Evolutionary conservation across 2,329 filamentous ascomycete genomes (phyloP), one percentile per base, ranked within the genome.

Genomic region (Myriosclerotinia curreyana): DNA sequence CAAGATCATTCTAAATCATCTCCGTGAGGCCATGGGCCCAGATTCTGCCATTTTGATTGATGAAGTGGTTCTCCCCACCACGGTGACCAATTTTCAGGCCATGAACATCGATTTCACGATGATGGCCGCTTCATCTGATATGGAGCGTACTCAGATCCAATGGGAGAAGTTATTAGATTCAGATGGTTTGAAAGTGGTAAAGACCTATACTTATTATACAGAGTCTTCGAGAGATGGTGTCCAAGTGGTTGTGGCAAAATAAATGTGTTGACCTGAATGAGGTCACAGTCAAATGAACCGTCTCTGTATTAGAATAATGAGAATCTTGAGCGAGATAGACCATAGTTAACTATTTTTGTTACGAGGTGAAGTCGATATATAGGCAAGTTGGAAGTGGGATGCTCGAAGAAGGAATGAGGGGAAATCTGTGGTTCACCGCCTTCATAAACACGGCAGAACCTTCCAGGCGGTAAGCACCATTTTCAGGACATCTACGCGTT

Each of bases 1-100:
- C 6, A 40, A 60, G n/a, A 11, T 53, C n/a, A 67, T 65, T 46
- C 28, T 66, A 28, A n/a, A 12, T 15, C 55, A 64, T 15, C 53
- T 64, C 31, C 36, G 31, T 20, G 31, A 48, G 14, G 62, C 62
- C n/a, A 58, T 64, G 25, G 28, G 34, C 20, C 28, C 25, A 25
- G 48, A 59, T 20, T 64, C 62, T 28, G 28, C 20, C 20, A 73
- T 81, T 22, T 65, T 81, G 22, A 76, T 81, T 58, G 76, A 79
- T 64, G 79, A 81, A 17, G 72, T 77, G 34, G 75, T 80, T 5
- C 53, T 80, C 14, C 76, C 77, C 28, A 68, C 51, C 5, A 72
- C 73, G 2, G 75, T 71, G 0, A 68, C 73, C 36, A 76, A 69
- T 69, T 66, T 74, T 49, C 71, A 74, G 0, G 67, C 75, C 1